Evolutionary conservation across 257 asterid genomes (phyloP), one percentile per base, ranked within the genome.

Genomic region (Forsythia viridissima): DNA sequence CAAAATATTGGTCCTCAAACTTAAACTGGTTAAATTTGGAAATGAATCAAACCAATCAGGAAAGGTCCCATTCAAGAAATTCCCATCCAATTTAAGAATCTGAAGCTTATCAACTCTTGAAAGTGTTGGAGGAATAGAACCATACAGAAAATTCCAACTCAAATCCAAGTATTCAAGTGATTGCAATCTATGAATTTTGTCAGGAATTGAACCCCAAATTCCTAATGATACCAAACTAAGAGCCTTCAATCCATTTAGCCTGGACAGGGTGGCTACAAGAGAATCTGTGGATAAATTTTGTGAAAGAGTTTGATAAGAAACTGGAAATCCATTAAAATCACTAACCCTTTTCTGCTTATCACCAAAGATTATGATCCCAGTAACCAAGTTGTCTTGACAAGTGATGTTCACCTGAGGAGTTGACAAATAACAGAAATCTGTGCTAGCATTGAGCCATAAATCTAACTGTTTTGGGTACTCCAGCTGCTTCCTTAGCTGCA

Each of bases 121-220:
- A 59, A 91, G 15, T 46, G 91, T 80, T 42, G 8, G 78, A 61
- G 94, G 90, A 43, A 90, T 57, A 24, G 86, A 76, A 21, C 97
- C 94, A 72, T 55, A 85, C 13, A 91, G 73, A 42, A 72, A 90
- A 63, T 91, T 90, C 83, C 93, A 90, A 66, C 97, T 90, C 86
- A 91, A 82, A 85, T 91, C 93, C 79, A 91, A 72, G 77, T 76
- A 44, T 34, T 86, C 82, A 38, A 91, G 89, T 1, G 83, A 85
- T 18, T 82, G 85, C 48, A 91, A 72, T 81, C 97, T 77, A 77
- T 86, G 89, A 44, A 91, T 87, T 82, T 86, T 86, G 15, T 69
- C 88, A 10, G 93, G 94, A 13, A 91, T 46, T 12, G 88, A 84
- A 16, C 94, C 97, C 97, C 94, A 90, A 8, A 91, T 82, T 44